Base-by-base conservation (phyloP, 2,329 filamentous ascomycete species). In the Fusarium citri region DNA sequence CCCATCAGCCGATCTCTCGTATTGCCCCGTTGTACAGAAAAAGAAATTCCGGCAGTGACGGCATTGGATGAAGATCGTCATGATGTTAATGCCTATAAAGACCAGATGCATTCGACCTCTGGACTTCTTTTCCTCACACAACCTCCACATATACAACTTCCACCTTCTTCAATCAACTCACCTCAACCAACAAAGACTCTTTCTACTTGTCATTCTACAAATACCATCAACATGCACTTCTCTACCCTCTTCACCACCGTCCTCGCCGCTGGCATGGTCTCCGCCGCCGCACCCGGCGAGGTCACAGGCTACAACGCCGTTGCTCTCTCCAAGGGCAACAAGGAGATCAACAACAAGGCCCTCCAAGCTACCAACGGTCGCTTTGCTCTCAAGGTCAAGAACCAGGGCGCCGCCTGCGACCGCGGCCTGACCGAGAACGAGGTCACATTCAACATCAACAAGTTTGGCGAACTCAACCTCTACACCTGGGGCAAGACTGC, bases 321-420 rank as follows among this genome's bases (percentile, higher is more conserved):
- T 73, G 78, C 85, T 59, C 81, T 88, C 58, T 82, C 81, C 63
- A 84, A 85, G 28, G 84, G 79, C 71, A 84, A 79, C 58, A 75
- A 72, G 4, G 25, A 43, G 6, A 80, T 89, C 30, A 86, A 89
- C 72, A 83, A 83, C 53, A 12, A 77, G 16, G 54, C 59, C 28
- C 76, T 87, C 74, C 81, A 81, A 61, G 88, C 88, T 34, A 74
- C 80, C 12, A 66, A 77, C 53, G 76, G 77, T 73, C 78, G 78
- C 72, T 70, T 90, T 61, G 79, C 82, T 64, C 75, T 87, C 67
- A 78, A 82, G 55, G 76, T 83, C 41, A 68, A 78, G 8, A 69
- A 75, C 22, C 83, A 87, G 75, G 79, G 82, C 72, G 85, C 87
- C 51, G 77, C 78, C 22, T 90, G 88, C 80, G 77, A 82, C 70